phyloP scores from a whole-genome alignment of 352 stramenopile genomes.

The Paralagenidium karlingii region DNA sequence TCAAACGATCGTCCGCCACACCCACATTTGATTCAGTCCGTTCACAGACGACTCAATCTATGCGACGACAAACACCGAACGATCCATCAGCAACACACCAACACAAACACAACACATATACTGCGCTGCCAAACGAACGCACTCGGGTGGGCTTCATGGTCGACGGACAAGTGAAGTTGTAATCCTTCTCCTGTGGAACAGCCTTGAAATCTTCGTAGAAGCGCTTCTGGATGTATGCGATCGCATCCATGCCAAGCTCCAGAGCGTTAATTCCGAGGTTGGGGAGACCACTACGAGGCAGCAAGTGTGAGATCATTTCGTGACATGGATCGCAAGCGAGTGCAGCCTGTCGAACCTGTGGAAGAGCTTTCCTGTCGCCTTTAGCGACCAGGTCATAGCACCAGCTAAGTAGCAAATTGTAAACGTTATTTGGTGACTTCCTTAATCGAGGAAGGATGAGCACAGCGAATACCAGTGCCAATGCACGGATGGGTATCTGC shows the following conservation, averaged over 20 bases:
- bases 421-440: too few relatives aligned
- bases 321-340: too few relatives aligned
- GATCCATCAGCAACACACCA: slow-evolving; percentile 14
- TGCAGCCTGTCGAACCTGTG: too few relatives aligned
- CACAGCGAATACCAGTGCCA: slow-evolving; percentile 78
- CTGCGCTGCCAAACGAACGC: too few relatives aligned
- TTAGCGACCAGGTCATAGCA: slow-evolving; percentile 81
- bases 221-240: slow-evolving; percentile 72
- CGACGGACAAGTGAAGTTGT: slow-evolving; percentile 84
- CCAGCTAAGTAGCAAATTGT: too few relatives aligned
- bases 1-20: slow-evolving; percentile 2
- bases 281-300: slow-evolving; percentile 80
- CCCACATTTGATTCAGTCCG: slow-evolving; percentile 74
- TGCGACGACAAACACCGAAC: too few relatives aligned
- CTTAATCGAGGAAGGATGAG: too few relatives aligned
- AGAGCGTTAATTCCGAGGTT: slow-evolving; percentile 86
- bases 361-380: slow-evolving; percentile 86
- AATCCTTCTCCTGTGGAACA: slow-evolving; percentile 70
- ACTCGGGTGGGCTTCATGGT: slow-evolving; percentile 86
- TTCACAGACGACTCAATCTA: slow-evolving; percentile 72
- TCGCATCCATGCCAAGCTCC: slow-evolving; percentile 79
- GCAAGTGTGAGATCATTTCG: too few relatives aligned
- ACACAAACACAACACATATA: too few relatives aligned
- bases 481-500: slow-evolving; percentile 89
- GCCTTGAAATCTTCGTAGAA: slow-evolving; percentile 86